Evolutionary conservation across 352 stramenopile species (phyloP), one percentile per base, ranked within the genome.

Genomic region (Pythium pyrilobum): DNA sequence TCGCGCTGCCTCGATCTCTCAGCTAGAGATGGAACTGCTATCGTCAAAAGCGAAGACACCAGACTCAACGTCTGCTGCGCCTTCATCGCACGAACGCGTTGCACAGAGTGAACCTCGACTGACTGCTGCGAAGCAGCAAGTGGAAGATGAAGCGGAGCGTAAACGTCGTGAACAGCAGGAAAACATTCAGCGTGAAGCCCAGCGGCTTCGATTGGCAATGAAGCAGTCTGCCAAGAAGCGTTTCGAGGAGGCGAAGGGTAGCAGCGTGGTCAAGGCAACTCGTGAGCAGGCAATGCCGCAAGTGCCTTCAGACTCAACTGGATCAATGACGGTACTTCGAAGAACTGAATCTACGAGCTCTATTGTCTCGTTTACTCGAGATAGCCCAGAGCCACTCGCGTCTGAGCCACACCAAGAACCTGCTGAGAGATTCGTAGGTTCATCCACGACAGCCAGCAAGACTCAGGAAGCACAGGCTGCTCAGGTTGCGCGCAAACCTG

Each of bases 191-290:
- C 71, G 72, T 3, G 77, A 92, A 56, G 77, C 74, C 4, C 65
- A 87, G 41, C 69, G 77, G 13, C 58, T 94, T 52, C 74, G 83
- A 36, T 52, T 85, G 31, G 71, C 77, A 31, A 70, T 77, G 7
- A 88, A 84, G 38, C 56, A 85, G 43, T 89, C 79, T 2, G 83
- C 81, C 1, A 75, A 86, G 39, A 89, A 91, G 51, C 66, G 81
- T 3, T 72, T 91, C 32, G 81, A 92, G 63, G 71, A 88, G 63
- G 77, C 81, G 5, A 89, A 84, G 56, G 71, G 74, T n/a, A 87
- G 59, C 23, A 86, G 57, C 59, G 74, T 16, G 74, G 87, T 24
- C 60, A 83, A 20, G 29, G 68, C 13, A 86, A 81, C 41, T n/a
- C n/a, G n/a, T n/a, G n/a, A n/a, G n/a, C n/a, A n/a, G n/a, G n/a